Evolutionary conservation across 1,284 basidiomycete species (phyloP).

Genomic region (Dichomitus squalens): DNA sequence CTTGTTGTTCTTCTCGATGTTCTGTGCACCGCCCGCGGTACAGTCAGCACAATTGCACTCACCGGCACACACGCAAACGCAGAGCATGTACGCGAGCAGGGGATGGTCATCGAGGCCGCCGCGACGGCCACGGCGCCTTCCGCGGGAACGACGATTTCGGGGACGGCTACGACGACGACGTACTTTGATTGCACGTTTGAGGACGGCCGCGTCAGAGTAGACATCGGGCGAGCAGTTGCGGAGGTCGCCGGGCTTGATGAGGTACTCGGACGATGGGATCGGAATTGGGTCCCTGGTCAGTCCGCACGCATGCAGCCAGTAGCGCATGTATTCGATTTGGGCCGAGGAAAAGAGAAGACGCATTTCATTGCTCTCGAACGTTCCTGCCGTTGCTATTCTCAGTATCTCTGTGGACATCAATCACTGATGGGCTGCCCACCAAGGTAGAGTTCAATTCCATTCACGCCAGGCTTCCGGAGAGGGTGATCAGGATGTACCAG

Average conservation of each 20-base stretch:
- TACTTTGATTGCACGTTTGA: conserved; percentile 65
- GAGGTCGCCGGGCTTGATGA: conserved; percentile 58
- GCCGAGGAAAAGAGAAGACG: conserved; percentile 78
- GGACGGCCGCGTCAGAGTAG: conserved; percentile 52
- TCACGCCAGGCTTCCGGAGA: conserved; percentile 57
- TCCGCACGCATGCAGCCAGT: conserved; percentile 78
- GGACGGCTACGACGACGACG: conserved; percentile 13
- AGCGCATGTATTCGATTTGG: conserved; percentile 84
- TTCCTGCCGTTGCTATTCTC: conserved; percentile 39
- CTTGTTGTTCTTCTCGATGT: conserved; percentile 78
- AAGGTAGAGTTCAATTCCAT: conserved; percentile 71
- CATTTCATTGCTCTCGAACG: conserved; percentile 64
- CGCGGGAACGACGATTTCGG: conserved; percentile 2
- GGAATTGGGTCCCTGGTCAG: conserved; percentile 67
- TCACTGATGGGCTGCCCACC: conserved; percentile 45
- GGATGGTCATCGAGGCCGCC: not conserved
- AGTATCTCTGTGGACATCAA: not conserved
- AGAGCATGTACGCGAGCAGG: not conserved
- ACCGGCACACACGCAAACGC: not conserved
- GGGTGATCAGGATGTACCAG: conserved; percentile 75
- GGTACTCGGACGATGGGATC: conserved; percentile 72
- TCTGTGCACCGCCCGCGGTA: conserved; percentile 41
- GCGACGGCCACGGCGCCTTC: not conserved
- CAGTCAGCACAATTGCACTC: not conserved
- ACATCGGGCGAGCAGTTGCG: conserved; percentile 57